A percentile compares a stretch with the other conserved stretches of the same genome.
phyloP scores from a whole-genome alignment of 2,329 filamentous ascomycete species.

The Hypoxylon sp. region DNA sequence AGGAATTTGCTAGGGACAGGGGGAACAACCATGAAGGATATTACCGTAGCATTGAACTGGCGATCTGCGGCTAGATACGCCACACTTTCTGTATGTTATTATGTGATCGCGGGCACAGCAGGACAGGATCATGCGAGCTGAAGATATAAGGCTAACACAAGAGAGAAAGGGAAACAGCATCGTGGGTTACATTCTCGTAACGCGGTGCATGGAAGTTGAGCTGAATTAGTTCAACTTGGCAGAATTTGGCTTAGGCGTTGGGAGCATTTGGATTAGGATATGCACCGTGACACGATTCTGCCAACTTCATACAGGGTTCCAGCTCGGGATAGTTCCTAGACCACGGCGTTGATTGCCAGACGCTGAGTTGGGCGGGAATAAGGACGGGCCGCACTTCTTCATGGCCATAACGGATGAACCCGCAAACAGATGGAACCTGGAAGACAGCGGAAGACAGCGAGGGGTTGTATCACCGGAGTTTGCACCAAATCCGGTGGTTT shows the following conservation, averaged over 20 bases:
- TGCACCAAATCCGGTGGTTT: conserved; percentile 24
- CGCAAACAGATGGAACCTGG: neutral
- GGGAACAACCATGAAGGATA: conserved; percentile 26
- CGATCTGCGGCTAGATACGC: conserved; percentile 30
- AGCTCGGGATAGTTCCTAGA: conserved; percentile 4
- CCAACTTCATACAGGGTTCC: neutral
- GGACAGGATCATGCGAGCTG: conserved; percentile 32
- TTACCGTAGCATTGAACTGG: conserved; percentile 35
- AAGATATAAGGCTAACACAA: conserved; percentile 22
- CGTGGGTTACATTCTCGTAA: conserved; percentile 10
- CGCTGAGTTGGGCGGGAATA: conserved; percentile 7
- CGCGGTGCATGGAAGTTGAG: conserved; percentile 14
- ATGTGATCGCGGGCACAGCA: conserved; percentile 23
- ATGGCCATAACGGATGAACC: conserved; percentile 2
- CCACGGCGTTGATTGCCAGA: neutral
- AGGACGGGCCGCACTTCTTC: conserved; percentile 1
- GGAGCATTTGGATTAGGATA: conserved; percentile 10
- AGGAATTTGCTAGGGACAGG: conserved; percentile 19
- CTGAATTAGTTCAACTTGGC: conserved; percentile 3
- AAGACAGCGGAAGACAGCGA: conserved; percentile 1
- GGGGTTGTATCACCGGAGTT: conserved; percentile 20
- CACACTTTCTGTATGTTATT: conserved; percentile 20
- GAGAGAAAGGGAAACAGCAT: conserved; percentile 12
- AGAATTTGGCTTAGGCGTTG: conserved; percentile 11
- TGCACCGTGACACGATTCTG: conserved; percentile 16